Base-by-base conservation (phyloP, 495 filamentous ascomycete genomes). In the Aspergillus ostianus region DNA sequence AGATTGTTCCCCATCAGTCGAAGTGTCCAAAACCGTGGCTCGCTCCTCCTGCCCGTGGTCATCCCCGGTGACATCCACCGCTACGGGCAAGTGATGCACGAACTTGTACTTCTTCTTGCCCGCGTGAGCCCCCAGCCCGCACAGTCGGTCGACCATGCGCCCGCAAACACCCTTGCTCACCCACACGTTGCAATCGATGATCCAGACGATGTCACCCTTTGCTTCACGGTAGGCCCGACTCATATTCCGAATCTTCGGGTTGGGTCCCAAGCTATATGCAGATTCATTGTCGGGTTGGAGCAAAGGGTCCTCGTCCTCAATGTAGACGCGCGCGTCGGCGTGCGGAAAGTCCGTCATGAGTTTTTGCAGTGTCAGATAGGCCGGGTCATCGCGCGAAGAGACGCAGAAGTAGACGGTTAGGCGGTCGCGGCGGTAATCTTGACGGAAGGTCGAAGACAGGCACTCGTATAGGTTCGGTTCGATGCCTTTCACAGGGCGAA, bases 221-320 rank as follows among this genome's bases (percentile, higher is more conserved):
- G 93, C 91, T 70, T 98, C 95, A n/a, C 95, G 77, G 67, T 97
- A 99, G 6, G 88, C 93, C 19, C 92, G 85, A 65, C 93, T 97
- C 84, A 98, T 89, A 66, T 98, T 99, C 21, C 95, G 83, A 66
- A 99, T 96, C 76, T 99, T 99, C 12, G 95, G 95, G 72, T 99
- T 99, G 5, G 95, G 95, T 0, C 95, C 95, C 52, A 98, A 78
- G 53, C 84, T 81, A 60, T 86, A 77, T 45, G 73, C 62, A 29
- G 76, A 80, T 10, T 73, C 69, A 58, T 63, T 62, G 44, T 74
- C 63, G 9, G 80, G 83, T 56, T 83, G 81, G 6, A 94, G 79
- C 29, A 86, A 73, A 0, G 90, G 87, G 70, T 98, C 94, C 57
- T 97, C 91, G 53, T 92, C 85, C 69, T 97, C 94, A n/a, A 97